Conservation (phyloP, 305 asterid species). For the Fraxinus sp. region DNA sequence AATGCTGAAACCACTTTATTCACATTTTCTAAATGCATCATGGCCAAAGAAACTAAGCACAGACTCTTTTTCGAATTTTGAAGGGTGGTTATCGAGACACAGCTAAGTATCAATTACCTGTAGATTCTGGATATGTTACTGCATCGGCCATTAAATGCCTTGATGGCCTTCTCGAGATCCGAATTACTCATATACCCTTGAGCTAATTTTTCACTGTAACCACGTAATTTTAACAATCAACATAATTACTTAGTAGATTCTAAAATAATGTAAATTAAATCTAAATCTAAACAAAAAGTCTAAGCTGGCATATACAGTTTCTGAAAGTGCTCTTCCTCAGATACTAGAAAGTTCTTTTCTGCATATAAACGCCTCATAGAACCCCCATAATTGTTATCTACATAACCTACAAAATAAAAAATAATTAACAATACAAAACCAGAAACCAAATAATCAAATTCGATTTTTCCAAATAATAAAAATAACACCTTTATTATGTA, state of each 20-base stretch:
- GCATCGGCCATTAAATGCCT: slow-evolving; percentile 60
- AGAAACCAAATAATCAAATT: not conserved
- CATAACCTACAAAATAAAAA: slow-evolving; percentile 33
- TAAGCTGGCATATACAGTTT: slow-evolving; percentile 50
- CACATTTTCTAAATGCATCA: not conserved
- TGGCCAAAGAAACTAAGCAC: not conserved
- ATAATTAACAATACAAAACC: slow-evolving; percentile 9
- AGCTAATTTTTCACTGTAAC: slow-evolving; percentile 67
- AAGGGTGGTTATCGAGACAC: not conserved
- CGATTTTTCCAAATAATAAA: not conserved
- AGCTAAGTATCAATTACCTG: slow-evolving; percentile 50
- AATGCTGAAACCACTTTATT: not conserved
- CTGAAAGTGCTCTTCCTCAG: slow-evolving; percentile 53
- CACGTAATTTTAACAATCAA: not conserved
- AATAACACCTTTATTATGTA: not conserved
- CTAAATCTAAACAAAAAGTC: not conserved
- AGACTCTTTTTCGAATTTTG: not conserved
- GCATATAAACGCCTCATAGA: slow-evolving; percentile 50
- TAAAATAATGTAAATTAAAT: not conserved
- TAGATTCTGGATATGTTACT: slow-evolving; percentile 72
- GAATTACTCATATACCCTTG: slow-evolving; percentile 82
- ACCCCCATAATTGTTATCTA: slow-evolving; percentile 33
- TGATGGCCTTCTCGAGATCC: slow-evolving; percentile 79
- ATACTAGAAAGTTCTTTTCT: slow-evolving; percentile 30
- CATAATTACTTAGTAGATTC: not conserved